A percentile compares a stretch with the other conserved stretches of the same genome.
These are phyloP conservation scores for Helotiales sp. DNA, from an alignment of 2,329 filamentous ascomycete species.

Conservation along the genomic window DNA sequence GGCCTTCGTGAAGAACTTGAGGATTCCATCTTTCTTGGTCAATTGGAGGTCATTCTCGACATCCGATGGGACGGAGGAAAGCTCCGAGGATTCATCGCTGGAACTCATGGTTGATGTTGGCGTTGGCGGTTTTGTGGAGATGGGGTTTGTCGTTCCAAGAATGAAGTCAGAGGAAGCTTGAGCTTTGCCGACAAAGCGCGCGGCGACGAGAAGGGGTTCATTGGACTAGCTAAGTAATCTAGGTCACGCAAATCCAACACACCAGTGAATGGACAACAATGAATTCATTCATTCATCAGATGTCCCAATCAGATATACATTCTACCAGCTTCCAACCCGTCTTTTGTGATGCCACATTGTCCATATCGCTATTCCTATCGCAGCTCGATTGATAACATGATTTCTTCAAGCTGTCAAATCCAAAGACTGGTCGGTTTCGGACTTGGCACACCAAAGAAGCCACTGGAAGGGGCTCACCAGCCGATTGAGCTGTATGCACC, in stretches of 20 bases:
- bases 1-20: conserved; percentile 69
- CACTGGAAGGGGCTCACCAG: neutral
- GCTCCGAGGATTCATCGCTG: conserved; percentile 67
- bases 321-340: too few relatives aligned
- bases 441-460: neutral
- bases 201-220: conserved; percentile 19
- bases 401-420: neutral
- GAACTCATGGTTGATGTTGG: conserved; percentile 42
- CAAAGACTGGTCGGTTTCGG: neutral
- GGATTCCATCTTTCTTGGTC: conserved; percentile 60
- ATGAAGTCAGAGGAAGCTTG: conserved; percentile 33
- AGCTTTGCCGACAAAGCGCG: conserved; percentile 35
- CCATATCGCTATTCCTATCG: too few relatives aligned
- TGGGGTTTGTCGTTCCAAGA: conserved; percentile 9
- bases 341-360: too few relatives aligned
- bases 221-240: conserved; percentile 15
- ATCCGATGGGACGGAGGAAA: conserved; percentile 63
- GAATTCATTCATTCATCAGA: neutral
- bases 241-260: conserved; percentile 11
- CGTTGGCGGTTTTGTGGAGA: conserved; percentile 19
- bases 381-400: neutral
- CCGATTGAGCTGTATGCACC: neutral
- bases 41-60: conserved; percentile 57
- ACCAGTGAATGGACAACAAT: neutral
- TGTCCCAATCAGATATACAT: neutral